Evolutionary conservation across 2,329 filamentous ascomycete genomes (phyloP), one percentile per base, ranked within the genome.

Genomic region (Alternaria alternata): DNA sequence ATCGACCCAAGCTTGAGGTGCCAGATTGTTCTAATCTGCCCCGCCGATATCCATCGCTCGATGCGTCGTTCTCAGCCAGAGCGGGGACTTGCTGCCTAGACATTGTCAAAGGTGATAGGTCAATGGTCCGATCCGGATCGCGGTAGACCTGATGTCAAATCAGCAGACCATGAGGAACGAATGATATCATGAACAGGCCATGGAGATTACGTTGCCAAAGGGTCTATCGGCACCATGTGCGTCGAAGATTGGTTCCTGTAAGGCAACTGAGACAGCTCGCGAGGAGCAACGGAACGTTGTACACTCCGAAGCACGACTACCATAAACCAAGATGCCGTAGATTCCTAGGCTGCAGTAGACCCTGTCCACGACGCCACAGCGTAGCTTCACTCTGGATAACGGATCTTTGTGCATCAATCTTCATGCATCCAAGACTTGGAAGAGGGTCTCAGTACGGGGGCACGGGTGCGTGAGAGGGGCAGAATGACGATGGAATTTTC

Each of bases 231-330:
- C 46, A 20, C 3, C 20, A 24, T 49, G 46, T 34, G 20, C 46
- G 22, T 24, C 20, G 30, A 32, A 24, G 39, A 7, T 38, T 26
- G 46, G 5, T 49, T 26, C 3, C 30, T 2, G 32, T 1, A 55
- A 70, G 67, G 67, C 67, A 66, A 63, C 67, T 61, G 61, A 68
- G 61, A 71, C 68, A 66, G 2, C 5, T 43, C 16, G 12, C n/a
- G 26, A 49, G 9, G n/a, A 54, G 16, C 1, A 12, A 32, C 16
- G 49, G 54, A 57, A 49, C 47, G 43, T 52, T 46, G 20, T 18
- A 42, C 12, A 28, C 26, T 28, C 28, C 22, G 14, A 49, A 49
- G 46, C 24, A 49, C 46, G 32, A 49, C 8, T 24, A 26, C 14
- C 30, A 22, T 9, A 38, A 41, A 30, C 24, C 18, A 22, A 34